Evolutionary conservation across 305 asterid species (phyloP).

Genomic region (Fraxinus sp.): DNA sequence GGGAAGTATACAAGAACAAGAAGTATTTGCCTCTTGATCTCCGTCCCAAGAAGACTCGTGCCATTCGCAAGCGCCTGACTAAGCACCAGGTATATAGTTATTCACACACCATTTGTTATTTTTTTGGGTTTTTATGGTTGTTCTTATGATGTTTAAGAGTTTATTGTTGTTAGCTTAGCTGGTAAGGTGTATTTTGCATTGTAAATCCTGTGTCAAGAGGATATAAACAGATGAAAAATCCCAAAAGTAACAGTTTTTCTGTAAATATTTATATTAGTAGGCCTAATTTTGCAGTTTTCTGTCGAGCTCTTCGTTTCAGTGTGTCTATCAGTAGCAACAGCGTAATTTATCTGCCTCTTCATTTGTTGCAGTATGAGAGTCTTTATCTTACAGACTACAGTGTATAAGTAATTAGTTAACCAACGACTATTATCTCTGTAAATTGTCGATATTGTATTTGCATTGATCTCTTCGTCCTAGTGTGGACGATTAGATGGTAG

Average conservation of each 20-base stretch:
- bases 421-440: background rate
- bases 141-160: background rate
- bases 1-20: constrained; percentile 17
- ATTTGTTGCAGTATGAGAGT: background rate
- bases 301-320: background rate
- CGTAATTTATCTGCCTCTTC: background rate
- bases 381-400: background rate
- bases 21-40: constrained; percentile 55
- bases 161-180: background rate
- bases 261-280: background rate
- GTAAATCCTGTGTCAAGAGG: background rate
- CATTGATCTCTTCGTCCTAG: background rate
- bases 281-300: background rate
- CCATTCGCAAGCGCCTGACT: constrained; percentile 57
- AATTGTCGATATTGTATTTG: background rate
- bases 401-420: background rate
- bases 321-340: background rate
- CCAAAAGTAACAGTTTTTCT: background rate
- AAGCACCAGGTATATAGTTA: constrained; percentile 46
- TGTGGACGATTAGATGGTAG: background rate
- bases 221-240: background rate
- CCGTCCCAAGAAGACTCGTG: constrained; percentile 61
- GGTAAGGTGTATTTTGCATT: background rate
- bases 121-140: background rate
- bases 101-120: background rate